These are phyloP conservation scores for Nyctanthes arbortristis DNA, from an alignment of 257 asterid species.

Conservation along the genomic window DNA sequence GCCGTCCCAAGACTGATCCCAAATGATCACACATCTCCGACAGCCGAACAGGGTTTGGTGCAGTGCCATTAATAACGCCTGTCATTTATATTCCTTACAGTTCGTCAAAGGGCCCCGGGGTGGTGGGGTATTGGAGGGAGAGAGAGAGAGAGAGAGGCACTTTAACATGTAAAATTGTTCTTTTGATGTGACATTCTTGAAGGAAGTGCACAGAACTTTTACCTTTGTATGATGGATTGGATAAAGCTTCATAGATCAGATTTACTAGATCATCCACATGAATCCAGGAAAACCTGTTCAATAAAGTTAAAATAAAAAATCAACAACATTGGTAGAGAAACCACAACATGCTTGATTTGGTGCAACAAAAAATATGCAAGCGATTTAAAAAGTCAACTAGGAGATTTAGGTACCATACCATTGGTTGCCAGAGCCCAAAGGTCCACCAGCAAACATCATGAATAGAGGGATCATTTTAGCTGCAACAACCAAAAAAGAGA, in stretches of 20 bases:
- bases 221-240: slow-evolving; percentile 82
- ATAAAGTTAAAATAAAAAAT: not conserved
- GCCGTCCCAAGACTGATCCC: slow-evolving; percentile 84
- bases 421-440: slow-evolving; percentile 91
- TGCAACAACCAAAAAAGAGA: slow-evolving; percentile 33
- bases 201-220: not conserved
- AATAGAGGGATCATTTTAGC: slow-evolving; percentile 95
- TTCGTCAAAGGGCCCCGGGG: too few relatives aligned
- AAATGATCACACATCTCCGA: slow-evolving; percentile 82
- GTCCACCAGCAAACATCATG: slow-evolving; percentile 95
- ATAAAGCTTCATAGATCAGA: slow-evolving; percentile 76
- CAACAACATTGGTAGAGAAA: not conserved
- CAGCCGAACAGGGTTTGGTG: slow-evolving; percentile 83
- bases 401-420: slow-evolving; percentile 51
- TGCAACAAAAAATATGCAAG: not conserved
- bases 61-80: slow-evolving; percentile 90
- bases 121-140: too few relatives aligned
- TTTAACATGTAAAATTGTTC: not conserved
- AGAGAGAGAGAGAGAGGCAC: not conserved
- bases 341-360: not conserved
- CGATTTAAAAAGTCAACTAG: not conserved
- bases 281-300: slow-evolving; percentile 93
- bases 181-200: not conserved
- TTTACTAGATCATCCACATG: slow-evolving; percentile 83
- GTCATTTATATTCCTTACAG: slow-evolving; percentile 11